These are phyloP conservation scores for Chiua sp. DNA, from an alignment of 1,284 basidiomycete species.

Conservation along the genomic window DNA sequence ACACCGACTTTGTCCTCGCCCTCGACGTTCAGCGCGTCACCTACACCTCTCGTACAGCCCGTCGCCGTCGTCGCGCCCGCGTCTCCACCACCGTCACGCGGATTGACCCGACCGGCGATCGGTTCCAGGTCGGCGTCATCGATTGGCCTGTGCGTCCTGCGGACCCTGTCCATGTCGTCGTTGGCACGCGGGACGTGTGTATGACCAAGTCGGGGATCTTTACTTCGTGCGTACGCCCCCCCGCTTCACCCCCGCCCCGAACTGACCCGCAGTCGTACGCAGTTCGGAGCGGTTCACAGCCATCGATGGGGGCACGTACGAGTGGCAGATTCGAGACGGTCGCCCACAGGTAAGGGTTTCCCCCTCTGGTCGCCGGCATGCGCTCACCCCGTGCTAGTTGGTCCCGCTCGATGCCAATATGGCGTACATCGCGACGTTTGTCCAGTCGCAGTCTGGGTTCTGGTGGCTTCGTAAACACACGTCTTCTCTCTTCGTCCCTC, in stretches of 20 bases:
- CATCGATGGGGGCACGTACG: conserved; percentile 25
- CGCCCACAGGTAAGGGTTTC: conserved; percentile 28
- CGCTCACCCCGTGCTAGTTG: conserved; percentile 18
- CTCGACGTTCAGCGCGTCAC: not conserved
- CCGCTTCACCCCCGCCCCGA: not conserved
- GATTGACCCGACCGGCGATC: conserved; percentile 23
- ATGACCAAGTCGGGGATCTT: conserved; percentile 31
- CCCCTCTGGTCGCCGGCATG: not conserved
- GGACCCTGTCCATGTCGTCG: conserved; percentile 19
- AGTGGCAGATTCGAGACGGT: conserved; percentile 34
- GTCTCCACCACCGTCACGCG: conserved; percentile 34
- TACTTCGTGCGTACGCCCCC: conserved; percentile 25
- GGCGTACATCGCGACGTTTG: conserved; percentile 36
- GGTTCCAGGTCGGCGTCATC: conserved; percentile 35
- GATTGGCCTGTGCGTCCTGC: conserved; percentile 29
- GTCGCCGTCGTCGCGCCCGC: conserved; percentile 13
- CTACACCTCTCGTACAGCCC: conserved; percentile 30
- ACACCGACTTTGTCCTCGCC: conserved; percentile 25
- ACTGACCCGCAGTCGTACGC: too few relatives aligned
- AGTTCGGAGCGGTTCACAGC: conserved; percentile 36
- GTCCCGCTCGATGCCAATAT: conserved; percentile 24
- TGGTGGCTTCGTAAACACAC: conserved; percentile 24
- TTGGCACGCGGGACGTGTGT: conserved; percentile 31
- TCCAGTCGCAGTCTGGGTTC: conserved; percentile 23
- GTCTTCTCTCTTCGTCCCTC: conserved; percentile 33